These are phyloP conservation scores for Eucalyptus marginata DNA, from an alignment of 345 rosid species.

Conservation along the genomic window DNA sequence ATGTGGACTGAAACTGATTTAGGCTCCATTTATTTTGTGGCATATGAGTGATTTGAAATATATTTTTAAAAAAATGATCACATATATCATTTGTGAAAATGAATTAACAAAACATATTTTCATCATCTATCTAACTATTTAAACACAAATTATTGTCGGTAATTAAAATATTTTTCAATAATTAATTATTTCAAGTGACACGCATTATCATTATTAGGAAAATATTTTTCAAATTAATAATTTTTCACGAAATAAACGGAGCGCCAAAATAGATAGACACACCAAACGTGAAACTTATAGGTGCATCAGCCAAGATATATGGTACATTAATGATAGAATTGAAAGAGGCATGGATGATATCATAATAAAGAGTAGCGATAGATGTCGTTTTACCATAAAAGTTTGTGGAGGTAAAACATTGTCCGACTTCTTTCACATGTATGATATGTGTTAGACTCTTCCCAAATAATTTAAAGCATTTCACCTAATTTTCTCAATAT, in stretches of 20 bases:
- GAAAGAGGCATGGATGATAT: background rate
- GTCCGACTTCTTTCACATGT: background rate
- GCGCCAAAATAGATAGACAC: background rate
- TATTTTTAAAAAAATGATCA: fast-evolving
- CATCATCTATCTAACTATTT: no score
- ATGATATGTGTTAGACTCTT: background rate
- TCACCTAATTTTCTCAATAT: background rate
- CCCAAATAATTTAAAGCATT: background rate
- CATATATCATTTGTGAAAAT: background rate
- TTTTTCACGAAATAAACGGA: no score
- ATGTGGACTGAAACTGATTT: background rate
- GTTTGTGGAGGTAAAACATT: background rate
- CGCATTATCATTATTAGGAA: background rate
- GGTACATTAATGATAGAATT: background rate
- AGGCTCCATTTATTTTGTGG: background rate
- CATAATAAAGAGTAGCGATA: background rate
- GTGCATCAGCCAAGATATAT: background rate
- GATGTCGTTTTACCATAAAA: background rate
- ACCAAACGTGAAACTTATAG: background rate
- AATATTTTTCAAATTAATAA: background rate
- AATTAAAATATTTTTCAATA: no score
- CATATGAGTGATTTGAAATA: background rate
- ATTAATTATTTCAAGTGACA: background rate
- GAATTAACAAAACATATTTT: no score
- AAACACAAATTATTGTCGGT: no score